Percentiles rank a stretch among this genome's conserved stretches.
Conservation (phyloP, 345 rosid genomes). For the Alliaria petiolata region DNA sequence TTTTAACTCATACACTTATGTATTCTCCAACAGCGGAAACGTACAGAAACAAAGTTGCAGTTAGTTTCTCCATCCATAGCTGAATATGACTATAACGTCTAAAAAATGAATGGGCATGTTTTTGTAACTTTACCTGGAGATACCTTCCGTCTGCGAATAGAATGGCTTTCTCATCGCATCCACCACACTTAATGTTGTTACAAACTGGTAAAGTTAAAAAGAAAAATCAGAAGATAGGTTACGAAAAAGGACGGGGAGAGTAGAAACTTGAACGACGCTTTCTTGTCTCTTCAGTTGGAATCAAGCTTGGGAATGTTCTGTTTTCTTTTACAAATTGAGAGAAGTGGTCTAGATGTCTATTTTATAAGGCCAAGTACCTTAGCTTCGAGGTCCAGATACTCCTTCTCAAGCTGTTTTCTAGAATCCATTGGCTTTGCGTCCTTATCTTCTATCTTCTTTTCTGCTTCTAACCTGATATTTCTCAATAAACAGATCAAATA, state of each 20-base stretch:
- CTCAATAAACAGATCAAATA: constrained; percentile 1
- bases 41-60: neutral
- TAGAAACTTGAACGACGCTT: too few relatives aligned
- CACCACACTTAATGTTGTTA: constrained; percentile 51
- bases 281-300: neutral
- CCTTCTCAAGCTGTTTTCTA: constrained; percentile 55
- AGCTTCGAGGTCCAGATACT: constrained; percentile 63
- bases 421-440: constrained; percentile 34
- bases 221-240: neutral
- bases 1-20: neutral
- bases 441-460: constrained; percentile 22
- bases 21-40: neutral
- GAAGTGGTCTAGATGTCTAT: neutral
- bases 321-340: neutral
- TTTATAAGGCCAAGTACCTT: constrained; percentile 41
- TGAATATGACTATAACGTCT: neutral
- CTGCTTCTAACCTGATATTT: constrained; percentile 47
- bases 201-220: constrained; percentile 43
- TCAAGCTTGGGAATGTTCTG: constrained; percentile 2
- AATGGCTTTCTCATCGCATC: constrained; percentile 63
- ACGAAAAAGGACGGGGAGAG: neutral
- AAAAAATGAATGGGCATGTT: neutral
- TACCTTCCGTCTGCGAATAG: constrained; percentile 44
- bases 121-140: constrained; percentile 46
- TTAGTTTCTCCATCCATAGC: neutral